Percentiles rank a stretch among this genome's conserved stretches.
Conservation (phyloP, 2,329 filamentous ascomycete species). For the Cercospora sp. region DNA sequence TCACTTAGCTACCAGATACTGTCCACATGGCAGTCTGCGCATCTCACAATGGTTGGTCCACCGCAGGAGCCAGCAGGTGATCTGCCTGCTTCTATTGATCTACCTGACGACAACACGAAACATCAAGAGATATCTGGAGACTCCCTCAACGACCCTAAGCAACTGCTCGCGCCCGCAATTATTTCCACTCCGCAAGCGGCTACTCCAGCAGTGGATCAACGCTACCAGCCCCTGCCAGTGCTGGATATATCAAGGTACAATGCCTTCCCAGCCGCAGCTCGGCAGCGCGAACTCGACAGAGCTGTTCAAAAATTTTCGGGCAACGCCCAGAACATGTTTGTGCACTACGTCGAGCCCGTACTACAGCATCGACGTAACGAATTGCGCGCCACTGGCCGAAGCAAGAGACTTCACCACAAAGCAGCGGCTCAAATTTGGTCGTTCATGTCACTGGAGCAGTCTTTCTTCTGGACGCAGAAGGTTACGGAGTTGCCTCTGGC, state of each 20-base stretch:
- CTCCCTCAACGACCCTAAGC: neutral
- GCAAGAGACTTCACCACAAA: slow-evolving; percentile 18
- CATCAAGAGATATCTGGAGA: neutral
- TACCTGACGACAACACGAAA: neutral
- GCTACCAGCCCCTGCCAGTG: slow-evolving; percentile 2
- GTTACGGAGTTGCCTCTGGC: slow-evolving; percentile 12
- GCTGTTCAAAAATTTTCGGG: slow-evolving; percentile 19
- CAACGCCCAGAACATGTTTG: slow-evolving; percentile 24
- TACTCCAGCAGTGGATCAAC: neutral
- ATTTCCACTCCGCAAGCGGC: neutral
- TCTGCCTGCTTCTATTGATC: neutral
- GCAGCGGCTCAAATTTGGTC: slow-evolving; percentile 23
- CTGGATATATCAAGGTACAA: slow-evolving; percentile 1
- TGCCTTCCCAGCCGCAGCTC: slow-evolving; percentile 16
- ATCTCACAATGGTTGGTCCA: neutral
- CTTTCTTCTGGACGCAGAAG: slow-evolving; percentile 24
- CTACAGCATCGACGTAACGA: slow-evolving; percentile 15
- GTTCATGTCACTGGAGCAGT: neutral
- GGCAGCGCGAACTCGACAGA: slow-evolving; percentile 16
- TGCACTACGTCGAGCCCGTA: slow-evolving; percentile 19
- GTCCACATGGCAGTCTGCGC: neutral
- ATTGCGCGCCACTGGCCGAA: slow-evolving; percentile 4
- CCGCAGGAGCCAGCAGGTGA: neutral
- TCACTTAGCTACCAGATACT: neutral
- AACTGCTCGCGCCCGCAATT: neutral